Evolutionary conservation across 805 yeast species (phyloP).

Genomic region (Candida rishiriensis): DNA sequence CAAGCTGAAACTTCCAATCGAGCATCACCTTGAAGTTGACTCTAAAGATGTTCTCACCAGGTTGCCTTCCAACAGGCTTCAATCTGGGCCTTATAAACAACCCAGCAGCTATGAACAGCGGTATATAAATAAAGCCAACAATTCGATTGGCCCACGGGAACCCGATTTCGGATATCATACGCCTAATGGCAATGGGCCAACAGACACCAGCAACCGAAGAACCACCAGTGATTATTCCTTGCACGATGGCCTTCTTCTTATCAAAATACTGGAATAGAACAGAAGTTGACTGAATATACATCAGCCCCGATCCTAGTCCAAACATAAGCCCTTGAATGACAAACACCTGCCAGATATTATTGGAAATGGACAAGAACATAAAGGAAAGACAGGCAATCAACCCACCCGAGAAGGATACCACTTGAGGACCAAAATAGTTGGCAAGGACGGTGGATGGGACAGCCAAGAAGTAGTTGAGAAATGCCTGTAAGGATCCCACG

Average conservation of each 20-base stretch:
- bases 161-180: conserved; percentile 33
- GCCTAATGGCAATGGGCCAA: conserved; percentile 45
- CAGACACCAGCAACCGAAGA: conserved; percentile 48
- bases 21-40: conserved; percentile 35
- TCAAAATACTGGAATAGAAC: conserved; percentile 65
- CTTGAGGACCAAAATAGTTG: conserved; percentile 40
- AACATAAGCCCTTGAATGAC: conserved; percentile 64
- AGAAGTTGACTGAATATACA: conserved; percentile 55
- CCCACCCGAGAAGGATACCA: conserved; percentile 38
- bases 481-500: conserved; percentile 51
- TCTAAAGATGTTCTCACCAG: conserved; percentile 29
- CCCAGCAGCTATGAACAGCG: conserved; percentile 21
- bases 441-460: conserved; percentile 40
- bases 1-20: conserved; percentile 33
- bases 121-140: conserved; percentile 37
- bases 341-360: conserved; percentile 60
- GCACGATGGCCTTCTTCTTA: conserved; percentile 50
- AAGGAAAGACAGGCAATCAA: conserved; percentile 40
- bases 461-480: conserved; percentile 43
- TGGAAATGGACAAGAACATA: conserved; percentile 54
- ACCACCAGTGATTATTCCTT: conserved; percentile 44
- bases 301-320: conserved; percentile 52
- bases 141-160: conserved; percentile 49
- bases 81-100: conserved; percentile 27
- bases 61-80: conserved; percentile 32